Percentiles rank a stretch among this genome's conserved stretches.
Evolutionary conservation across 805 yeast species (phyloP).

Genomic region (Yueomyces sp.): DNA sequence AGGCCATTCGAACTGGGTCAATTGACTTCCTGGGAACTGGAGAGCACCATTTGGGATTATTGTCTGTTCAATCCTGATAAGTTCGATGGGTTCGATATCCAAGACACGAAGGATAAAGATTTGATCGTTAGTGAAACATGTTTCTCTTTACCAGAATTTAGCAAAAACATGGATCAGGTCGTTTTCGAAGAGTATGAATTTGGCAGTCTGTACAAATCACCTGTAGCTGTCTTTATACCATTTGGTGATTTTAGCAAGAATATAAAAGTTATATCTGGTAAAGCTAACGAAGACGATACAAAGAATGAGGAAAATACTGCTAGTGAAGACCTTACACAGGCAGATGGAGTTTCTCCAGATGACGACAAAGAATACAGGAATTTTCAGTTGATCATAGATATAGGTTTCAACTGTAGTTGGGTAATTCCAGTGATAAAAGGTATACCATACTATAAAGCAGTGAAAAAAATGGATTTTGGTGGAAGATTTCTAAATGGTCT

Average conservation of each 20-base stretch:
- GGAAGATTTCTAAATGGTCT: conserved; percentile 78
- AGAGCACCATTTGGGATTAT: conserved; percentile 84
- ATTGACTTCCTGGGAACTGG: conserved; percentile 79
- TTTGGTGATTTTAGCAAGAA: conserved; percentile 31
- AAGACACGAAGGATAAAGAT: conserved; percentile 35
- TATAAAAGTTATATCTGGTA: conserved; percentile 9
- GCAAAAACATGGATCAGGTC: conserved; percentile 79
- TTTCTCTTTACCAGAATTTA: conserved; percentile 65
- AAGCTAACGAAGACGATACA: conserved; percentile 8
- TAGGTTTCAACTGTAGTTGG: conserved; percentile 83
- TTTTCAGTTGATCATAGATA: conserved; percentile 70
- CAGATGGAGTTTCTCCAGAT: background rate
- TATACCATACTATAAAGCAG: conserved; percentile 60
- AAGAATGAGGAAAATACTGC: conserved; percentile 4
- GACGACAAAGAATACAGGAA: conserved; percentile 28
- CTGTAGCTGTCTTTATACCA: conserved; percentile 48
- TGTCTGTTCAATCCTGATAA: conserved; percentile 37
- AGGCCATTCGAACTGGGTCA: conserved; percentile 88
- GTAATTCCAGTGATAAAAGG: conserved; percentile 76
- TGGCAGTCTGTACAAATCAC: conserved; percentile 51
- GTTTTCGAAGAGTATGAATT: conserved; percentile 91
- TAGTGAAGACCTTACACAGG: background rate
- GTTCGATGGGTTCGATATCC: conserved; percentile 30
- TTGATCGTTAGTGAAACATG: conserved; percentile 72
- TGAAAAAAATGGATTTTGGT: conserved; percentile 69